These are phyloP conservation scores for Diaporthe capsici DNA, from an alignment of 2,329 filamentous ascomycete genomes.

Conservation along the genomic window DNA sequence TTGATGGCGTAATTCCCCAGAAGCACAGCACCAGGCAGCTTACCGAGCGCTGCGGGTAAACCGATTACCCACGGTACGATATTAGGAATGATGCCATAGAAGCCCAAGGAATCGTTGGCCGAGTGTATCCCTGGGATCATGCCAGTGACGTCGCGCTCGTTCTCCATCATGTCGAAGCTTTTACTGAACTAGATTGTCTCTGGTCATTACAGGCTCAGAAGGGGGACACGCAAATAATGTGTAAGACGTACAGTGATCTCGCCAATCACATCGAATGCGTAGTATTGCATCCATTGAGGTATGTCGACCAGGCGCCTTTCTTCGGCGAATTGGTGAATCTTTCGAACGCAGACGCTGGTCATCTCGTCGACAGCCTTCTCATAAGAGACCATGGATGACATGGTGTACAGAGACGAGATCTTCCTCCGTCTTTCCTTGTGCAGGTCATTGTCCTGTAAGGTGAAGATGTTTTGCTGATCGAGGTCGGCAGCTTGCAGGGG, in stretches of 20 bases:
- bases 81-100: not conserved
- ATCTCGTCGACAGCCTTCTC: conserved; percentile 2
- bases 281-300: conserved; percentile 15
- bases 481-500: not conserved
- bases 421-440: conserved; percentile 3
- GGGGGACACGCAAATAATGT: too few relatives aligned
- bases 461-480: conserved; percentile 9
- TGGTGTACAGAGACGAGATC: not conserved
- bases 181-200: not conserved
- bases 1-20: not conserved
- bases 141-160: not conserved
- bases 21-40: not conserved
- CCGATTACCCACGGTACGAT: not conserved
- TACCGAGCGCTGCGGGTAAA: not conserved
- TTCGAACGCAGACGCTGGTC: not conserved
- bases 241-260: not conserved
- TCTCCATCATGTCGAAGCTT: conserved; percentile 15
- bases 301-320: not conserved
- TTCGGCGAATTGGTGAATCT: not conserved
- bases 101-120: not conserved
- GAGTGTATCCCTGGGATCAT: not conserved
- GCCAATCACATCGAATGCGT: conserved; percentile 1
- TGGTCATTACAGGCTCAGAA: not conserved
- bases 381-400: conserved; percentile 8
- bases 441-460: not conserved